phyloP scores from a whole-genome alignment of 768 basidiomycete species.

The Tylopilus felleus region DNA sequence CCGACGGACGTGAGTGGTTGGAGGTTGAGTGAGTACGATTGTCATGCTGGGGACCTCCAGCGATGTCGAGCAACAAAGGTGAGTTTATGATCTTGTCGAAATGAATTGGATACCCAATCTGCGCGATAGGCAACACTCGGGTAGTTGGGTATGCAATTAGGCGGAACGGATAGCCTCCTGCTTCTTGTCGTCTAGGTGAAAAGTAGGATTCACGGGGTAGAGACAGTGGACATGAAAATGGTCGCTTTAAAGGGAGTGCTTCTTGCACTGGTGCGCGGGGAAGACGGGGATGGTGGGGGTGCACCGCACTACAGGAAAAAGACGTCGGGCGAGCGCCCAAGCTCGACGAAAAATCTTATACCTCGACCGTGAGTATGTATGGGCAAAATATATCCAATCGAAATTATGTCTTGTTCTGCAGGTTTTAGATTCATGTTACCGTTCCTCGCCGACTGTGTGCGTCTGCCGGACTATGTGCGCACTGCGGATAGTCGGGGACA shows the following conservation, averaged over 20 bases:
- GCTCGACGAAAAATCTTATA: neutral
- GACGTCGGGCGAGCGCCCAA: neutral
- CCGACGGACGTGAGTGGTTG: neutral
- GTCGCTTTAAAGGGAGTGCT: constrained; percentile 1
- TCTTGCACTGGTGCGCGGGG: constrained; percentile 14
- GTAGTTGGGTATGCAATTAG: neutral
- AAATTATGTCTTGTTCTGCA: constrained; percentile 2
- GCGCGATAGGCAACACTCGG: constrained; percentile 2
- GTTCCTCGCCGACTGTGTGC: constrained; percentile 9
- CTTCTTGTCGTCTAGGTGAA: neutral
- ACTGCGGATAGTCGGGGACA: neutral
- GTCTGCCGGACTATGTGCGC: too few species aligned
- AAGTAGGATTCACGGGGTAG: constrained; percentile 2
- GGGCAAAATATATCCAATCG: neutral
- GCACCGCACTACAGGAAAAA: constrained; percentile 3
- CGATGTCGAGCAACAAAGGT: constrained; percentile 1
- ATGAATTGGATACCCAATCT: neutral
- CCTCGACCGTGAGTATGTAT: constrained; percentile 7
- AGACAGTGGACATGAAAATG: neutral
- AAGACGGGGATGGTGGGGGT: constrained; percentile 7
- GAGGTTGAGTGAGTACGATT: constrained; percentile 6
- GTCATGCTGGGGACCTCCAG: constrained; percentile 10
- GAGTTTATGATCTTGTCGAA: constrained; percentile 8
- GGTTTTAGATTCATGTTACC: neutral
- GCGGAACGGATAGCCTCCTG: neutral